Evolutionary conservation across 371 early-diverging fungal genomes (phyloP).

Genomic region (Mucor lusitanicus): DNA sequence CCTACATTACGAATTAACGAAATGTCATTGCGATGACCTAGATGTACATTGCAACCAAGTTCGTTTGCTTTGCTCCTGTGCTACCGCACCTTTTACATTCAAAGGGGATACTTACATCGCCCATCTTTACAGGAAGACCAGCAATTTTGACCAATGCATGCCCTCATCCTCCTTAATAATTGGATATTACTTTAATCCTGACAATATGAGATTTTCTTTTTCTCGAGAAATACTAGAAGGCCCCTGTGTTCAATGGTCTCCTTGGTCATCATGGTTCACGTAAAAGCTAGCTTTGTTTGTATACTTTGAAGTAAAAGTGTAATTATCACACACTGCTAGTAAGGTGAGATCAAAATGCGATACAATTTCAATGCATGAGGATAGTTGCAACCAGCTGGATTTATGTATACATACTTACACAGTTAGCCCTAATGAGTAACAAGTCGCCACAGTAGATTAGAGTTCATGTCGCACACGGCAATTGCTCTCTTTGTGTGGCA

Average conservation of each 20-base stretch:
- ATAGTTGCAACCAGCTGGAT: neutral
- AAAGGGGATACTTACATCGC: neutral
- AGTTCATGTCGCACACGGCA: neutral
- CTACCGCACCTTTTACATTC: neutral
- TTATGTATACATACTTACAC: neutral
- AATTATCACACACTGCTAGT: neutral
- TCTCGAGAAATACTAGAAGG: neutral
- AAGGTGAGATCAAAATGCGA: neutral
- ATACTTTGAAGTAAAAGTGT: too few relatives aligned
- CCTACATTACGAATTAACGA: neutral
- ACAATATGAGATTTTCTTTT: neutral
- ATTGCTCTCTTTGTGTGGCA: neutral
- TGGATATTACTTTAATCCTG: neutral
- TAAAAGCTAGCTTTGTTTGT: neutral
- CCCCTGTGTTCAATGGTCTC: neutral
- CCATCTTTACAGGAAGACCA: neutral
- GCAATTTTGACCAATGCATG: neutral
- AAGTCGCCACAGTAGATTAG: neutral
- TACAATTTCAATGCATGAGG: neutral
- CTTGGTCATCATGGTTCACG: neutral
- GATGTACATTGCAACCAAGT: neutral
- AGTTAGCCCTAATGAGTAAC: neutral
- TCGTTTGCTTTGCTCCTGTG: neutral
- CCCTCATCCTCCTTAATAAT: neutral
- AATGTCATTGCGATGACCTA: neutral